Percentiles rank a stretch among this genome's conserved stretches.
Evolutionary conservation across 140 eudicot genomes (phyloP).

Genomic region (Bidens hawaiensis): DNA sequence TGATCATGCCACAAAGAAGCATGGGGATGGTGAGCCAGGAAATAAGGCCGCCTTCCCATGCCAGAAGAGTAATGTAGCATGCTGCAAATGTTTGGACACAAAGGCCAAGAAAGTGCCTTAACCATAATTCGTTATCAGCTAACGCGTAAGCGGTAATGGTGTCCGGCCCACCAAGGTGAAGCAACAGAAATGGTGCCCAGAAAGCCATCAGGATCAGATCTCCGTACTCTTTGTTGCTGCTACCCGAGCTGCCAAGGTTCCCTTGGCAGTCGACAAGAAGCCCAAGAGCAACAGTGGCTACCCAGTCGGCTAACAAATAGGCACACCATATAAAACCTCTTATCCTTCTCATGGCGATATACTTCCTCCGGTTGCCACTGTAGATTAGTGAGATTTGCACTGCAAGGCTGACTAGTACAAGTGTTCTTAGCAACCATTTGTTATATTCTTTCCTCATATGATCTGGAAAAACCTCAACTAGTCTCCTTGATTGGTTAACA

Average conservation of each 20-base stretch:
- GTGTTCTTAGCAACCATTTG: conserved; percentile 29
- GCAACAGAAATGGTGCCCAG: conserved; percentile 49
- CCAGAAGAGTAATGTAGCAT: conserved; percentile 7
- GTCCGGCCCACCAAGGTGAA: conserved; percentile 63
- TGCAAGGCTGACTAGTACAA: conserved; percentile 37
- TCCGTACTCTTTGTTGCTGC: background rate
- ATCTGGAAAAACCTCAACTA: conserved; percentile 28
- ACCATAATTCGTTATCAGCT: conserved; percentile 58
- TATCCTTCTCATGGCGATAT: conserved; percentile 18
- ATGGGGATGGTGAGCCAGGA: conserved; percentile 8
- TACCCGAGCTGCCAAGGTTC: background rate
- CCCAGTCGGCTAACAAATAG: conserved; percentile 47
- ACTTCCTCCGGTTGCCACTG: conserved; percentile 32
- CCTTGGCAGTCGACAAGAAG: conserved; percentile 31
- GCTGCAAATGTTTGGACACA: conserved; percentile 29
- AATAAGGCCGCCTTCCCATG: conserved; percentile 11
- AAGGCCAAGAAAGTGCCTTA: conserved; percentile 43
- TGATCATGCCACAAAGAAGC: conserved; percentile 28
- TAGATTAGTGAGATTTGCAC: conserved; percentile 31
- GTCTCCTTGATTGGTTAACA: conserved; percentile 6
- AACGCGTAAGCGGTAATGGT: no score
- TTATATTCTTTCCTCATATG: conserved; percentile 28
- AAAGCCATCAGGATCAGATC: conserved; percentile 28
- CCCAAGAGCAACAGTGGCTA: conserved; percentile 49
- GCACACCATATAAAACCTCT: conserved; percentile 35